Evolutionary conservation across 495 filamentous ascomycete genomes (phyloP), one percentile per base, ranked within the genome.

Genomic region (Sporormia fimetaria): DNA sequence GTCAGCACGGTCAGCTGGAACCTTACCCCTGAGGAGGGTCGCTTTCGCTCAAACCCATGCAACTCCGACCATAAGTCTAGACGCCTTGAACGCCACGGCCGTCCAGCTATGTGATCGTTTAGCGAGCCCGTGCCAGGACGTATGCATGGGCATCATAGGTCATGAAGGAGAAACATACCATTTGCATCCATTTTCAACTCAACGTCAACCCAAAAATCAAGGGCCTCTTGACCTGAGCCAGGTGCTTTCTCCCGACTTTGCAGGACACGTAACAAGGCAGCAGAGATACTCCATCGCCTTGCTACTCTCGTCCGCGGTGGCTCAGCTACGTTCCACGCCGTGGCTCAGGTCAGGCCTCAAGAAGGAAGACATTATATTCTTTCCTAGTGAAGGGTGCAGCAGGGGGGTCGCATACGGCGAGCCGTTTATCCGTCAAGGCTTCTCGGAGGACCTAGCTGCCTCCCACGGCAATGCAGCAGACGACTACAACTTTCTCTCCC

Each of bases 251-350:
- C 0, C 16, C 11, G 21, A 30, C 31, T 48, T 36, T 24, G 37
- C 29, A 35, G 21, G 21, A 9, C 15, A n/a, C 15, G 14, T 48
- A 2, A 24, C 37, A 11, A 30, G 37, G 21, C 37, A 32, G 3
- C 29, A 42, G 27, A 29, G 44, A 15, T 48, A 48, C 24, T 41
- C 30, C 9, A 41, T 48, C 15, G 44, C 44, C 6, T 32, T 48
- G 11, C 29, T 42, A 4, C 21, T 48, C 4, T 37, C 37, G 14
- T 48, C 44, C 8, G 41, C 44, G 3, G 29, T 42, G 11, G 37
- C 30, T 18, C 37, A 48, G 24, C 44, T 48, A 14, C 37, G 42
- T 2, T 41, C 24, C 21, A 42, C 37, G n/a, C 21, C 21, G 3
- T 48, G 44, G 44, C 37, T 48, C 1, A 4, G 37, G 9, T 28